Evolutionary conservation across 2,329 filamentous ascomycete genomes (phyloP), one percentile per base, ranked within the genome.

Genomic region (Apiospora marii): DNA sequence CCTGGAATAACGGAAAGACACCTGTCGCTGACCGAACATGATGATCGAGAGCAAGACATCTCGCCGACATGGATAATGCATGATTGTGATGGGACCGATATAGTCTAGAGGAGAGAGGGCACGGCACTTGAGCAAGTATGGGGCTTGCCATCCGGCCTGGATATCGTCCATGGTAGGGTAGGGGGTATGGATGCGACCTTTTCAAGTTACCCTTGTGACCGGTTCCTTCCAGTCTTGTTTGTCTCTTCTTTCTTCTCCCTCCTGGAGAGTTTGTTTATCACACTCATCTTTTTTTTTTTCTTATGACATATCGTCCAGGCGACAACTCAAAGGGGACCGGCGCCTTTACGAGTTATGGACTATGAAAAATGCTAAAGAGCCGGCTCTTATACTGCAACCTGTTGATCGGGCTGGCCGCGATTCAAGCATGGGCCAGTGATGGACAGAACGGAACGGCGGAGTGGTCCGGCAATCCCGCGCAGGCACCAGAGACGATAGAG

Each of bases 291-390:
- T 75, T 70, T 73, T 75, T 75, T 70, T 67, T 74, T 30, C 27
- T 75, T 61, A 72, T 70, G 72, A 75, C 72, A 77, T 70, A 72
- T 71, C 73, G 75, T 77, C 73, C 76, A 74, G 74, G 76, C 71
- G 76, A 75, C 75, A 72, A 70, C 67, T 67, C 24, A 74, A 48
- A 41, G 34, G 58, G 58, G 58, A 64, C 34, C 10, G 58, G 58
- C 67, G 30, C 24, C 41, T 16, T 46, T 71, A 74, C 73, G 73
- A 73, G 73, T 71, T 74, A 79, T 81, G 79, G 78, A 73, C 74
- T 70, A 75, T 78, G 76, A 79, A 78, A 70, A 70, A 81, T 80
- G 79, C 73, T 76, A 74, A 76, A 76, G 77, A 79, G 77, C 79
- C 73, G 78, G 78, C 75, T 81, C 74, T 76, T 80, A 75, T 74